Percentiles rank a stretch among this genome's conserved stretches.
Conservation (phyloP, 2,329 filamentous ascomycete species). For the Colletotrichum musae region DNA sequence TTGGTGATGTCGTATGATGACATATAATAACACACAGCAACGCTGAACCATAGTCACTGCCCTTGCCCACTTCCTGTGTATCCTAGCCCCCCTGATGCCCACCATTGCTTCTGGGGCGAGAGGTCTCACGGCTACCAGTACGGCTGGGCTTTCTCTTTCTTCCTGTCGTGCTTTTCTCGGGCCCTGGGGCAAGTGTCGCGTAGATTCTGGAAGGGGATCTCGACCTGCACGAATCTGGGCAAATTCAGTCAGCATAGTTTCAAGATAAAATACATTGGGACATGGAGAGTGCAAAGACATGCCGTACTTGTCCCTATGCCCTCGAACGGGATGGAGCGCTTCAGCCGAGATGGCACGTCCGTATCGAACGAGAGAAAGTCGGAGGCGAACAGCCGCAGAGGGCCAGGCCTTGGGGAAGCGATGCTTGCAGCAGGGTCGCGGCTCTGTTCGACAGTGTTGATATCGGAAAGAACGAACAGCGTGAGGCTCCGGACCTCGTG, state of each 20-base stretch:
- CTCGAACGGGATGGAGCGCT: neutral
- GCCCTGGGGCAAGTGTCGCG: slow-evolving; percentile 1
- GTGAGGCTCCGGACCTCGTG: neutral
- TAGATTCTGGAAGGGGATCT: neutral
- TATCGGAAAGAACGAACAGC: neutral
- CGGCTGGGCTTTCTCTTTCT: neutral
- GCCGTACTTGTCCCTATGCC: neutral
- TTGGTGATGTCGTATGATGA: slow-evolving; percentile 83
- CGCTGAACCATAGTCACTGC: too few species aligned
- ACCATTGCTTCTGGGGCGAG: too few species aligned
- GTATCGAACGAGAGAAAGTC: neutral
- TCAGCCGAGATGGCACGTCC: neutral
- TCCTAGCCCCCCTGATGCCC: too few species aligned
- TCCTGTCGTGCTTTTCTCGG: neutral
- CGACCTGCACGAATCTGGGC: slow-evolving; percentile 1
- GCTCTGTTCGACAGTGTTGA: neutral
- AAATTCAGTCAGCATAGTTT: neutral
- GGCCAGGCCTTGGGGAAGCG: neutral
- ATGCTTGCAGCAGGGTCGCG: neutral
- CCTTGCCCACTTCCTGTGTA: too few species aligned
- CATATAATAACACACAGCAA: too few species aligned
- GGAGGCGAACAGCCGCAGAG: neutral
- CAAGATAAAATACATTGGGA: neutral
- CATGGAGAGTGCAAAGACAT: neutral
- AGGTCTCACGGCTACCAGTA: too few species aligned